Evolutionary conservation across 805 yeast species (phyloP).

Genomic region (Ogataea degrootiae): DNA sequence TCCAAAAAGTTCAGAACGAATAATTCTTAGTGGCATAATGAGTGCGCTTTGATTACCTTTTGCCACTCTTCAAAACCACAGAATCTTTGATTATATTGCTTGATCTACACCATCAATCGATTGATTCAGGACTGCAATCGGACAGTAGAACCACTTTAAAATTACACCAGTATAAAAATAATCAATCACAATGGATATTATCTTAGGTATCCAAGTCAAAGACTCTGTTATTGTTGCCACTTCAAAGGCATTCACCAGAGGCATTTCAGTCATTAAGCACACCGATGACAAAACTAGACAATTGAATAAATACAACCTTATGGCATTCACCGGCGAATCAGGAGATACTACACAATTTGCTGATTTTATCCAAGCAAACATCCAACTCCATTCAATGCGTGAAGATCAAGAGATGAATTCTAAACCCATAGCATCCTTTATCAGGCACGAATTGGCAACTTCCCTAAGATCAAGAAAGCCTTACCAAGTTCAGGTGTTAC

Average conservation of each 20-base stretch:
- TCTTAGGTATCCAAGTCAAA: constrained; percentile 77
- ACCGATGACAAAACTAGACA: constrained; percentile 76
- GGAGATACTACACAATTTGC: constrained; percentile 97
- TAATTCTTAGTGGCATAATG: no score
- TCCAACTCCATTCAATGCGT: constrained; percentile 82
- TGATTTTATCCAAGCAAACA: constrained; percentile 88
- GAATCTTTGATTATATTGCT: no score
- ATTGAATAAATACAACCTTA: constrained; percentile 68
- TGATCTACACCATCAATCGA: no score
- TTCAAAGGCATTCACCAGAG: constrained; percentile 91
- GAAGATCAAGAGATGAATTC: constrained; percentile 80
- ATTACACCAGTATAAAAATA: no score
- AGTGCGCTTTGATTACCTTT: no score
- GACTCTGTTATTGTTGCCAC: constrained; percentile 86
- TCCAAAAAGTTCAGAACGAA: no score
- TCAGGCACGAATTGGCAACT: constrained; percentile 82
- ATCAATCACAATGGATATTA: constrained; percentile 65
- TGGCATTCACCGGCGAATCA: constrained; percentile 93
- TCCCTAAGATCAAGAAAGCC: constrained; percentile 93
- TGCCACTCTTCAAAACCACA: no score
- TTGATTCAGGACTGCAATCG: no score
- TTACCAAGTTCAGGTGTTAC: constrained; percentile 84
- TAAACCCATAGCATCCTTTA: constrained; percentile 80
- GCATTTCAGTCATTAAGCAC: constrained; percentile 74
- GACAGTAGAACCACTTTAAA: no score